Percentiles rank a stretch among this genome's conserved stretches.
Conservation (phyloP, 495 filamentous ascomycete species). For the Daldinia bambusicola region DNA sequence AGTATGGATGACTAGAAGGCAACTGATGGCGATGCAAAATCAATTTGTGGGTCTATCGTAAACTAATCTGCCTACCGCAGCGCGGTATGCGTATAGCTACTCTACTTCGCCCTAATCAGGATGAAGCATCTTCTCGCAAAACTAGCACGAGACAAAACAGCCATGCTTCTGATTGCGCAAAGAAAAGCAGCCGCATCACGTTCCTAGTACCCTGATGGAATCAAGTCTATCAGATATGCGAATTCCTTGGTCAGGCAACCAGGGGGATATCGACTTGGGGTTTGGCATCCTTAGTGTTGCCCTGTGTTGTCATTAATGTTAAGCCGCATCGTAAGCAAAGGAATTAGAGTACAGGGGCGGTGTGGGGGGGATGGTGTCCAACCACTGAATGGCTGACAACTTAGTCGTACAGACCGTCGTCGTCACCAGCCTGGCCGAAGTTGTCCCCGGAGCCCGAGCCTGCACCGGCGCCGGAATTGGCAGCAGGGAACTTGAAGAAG, state of each 20-base stretch:
- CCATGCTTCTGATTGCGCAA: conserved; percentile 24
- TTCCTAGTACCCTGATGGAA: conserved; percentile 13
- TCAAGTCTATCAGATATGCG: conserved; percentile 33
- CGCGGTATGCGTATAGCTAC: conserved; percentile 19
- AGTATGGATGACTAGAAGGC: background rate
- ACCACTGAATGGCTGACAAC: conserved; percentile 5
- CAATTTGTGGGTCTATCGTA: conserved; percentile 44
- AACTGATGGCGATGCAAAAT: conserved; percentile 16
- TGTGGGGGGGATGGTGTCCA: conserved; percentile 3
- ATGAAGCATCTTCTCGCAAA: conserved; percentile 18
- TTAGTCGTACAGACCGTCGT: conserved; percentile 84
- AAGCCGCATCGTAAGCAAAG: conserved; percentile 24
- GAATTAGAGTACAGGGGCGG: conserved; percentile 42
- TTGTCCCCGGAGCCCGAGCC: conserved; percentile 55
- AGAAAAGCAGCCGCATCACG: conserved; percentile 24
- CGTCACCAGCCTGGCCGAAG: conserved; percentile 86
- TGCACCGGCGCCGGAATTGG: conserved; percentile 37
- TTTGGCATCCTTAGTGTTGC: conserved; percentile 9
- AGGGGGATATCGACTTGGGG: conserved; percentile 11
- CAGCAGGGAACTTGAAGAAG: conserved; percentile 93
- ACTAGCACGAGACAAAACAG: conserved; percentile 18
- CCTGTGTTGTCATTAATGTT: conserved; percentile 28
- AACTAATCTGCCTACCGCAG: conserved; percentile 29
- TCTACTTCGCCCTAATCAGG: conserved; percentile 11
- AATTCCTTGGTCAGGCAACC: conserved; percentile 23